Evolutionary conservation across 2,329 filamentous ascomycete genomes (phyloP).

Genomic region (Chrysosporium queenslandicum): DNA sequence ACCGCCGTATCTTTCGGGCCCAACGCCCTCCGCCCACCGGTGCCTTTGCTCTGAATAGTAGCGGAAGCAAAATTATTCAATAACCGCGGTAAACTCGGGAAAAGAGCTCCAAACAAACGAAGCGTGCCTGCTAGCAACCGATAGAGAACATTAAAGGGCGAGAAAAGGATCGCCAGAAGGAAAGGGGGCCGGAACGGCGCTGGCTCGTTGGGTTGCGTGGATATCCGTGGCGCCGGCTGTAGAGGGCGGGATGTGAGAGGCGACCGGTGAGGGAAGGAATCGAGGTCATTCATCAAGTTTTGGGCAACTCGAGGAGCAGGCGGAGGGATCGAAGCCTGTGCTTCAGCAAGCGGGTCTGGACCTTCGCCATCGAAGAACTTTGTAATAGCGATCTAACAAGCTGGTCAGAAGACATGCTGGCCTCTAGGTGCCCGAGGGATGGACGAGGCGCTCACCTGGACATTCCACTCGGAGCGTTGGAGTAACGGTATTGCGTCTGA

Average conservation of each 20-base stretch:
- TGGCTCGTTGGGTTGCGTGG: constrained; percentile 60
- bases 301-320: constrained; percentile 58
- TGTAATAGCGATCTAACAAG: constrained; percentile 71
- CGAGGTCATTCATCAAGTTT: constrained; percentile 55
- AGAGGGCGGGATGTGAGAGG: constrained; percentile 29
- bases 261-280: constrained; percentile 43
- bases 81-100: constrained; percentile 66
- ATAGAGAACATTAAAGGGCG: constrained; percentile 72
- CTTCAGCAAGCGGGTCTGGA: constrained; percentile 69
- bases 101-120: constrained; percentile 63
- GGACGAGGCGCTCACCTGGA: constrained; percentile 52
- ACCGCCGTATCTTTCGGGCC: constrained; percentile 80
- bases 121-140: constrained; percentile 57
- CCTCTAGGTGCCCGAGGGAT: background rate
- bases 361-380: constrained; percentile 97
- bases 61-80: constrained; percentile 41
- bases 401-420: constrained; percentile 10
- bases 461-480: constrained; percentile 87
- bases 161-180: constrained; percentile 65
- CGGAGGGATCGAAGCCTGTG: constrained; percentile 51
- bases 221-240: constrained; percentile 72
- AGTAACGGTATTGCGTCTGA: constrained; percentile 69
- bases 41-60: constrained; percentile 44
- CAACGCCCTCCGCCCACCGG: constrained; percentile 61
- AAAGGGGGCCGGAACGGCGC: constrained; percentile 61